Evolutionary conservation across 352 stramenopile genomes (phyloP).

Genomic region (Paralagenidium karlingii): DNA sequence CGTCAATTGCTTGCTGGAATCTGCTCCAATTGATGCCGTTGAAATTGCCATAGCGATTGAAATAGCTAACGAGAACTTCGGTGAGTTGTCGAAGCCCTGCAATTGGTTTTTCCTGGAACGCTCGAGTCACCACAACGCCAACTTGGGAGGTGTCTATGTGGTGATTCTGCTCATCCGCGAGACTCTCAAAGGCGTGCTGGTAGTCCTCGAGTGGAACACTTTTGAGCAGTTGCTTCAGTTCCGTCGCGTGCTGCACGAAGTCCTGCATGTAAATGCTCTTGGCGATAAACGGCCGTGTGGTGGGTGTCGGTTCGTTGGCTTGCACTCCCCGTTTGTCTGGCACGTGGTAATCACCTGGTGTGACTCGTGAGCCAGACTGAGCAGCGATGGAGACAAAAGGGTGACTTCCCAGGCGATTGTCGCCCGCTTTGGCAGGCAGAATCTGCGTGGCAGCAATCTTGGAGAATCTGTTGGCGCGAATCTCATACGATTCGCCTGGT

Average conservation of each 20-base stretch:
- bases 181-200: slow-evolving; percentile 24
- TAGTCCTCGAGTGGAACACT: slow-evolving; percentile 18
- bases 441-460: slow-evolving; percentile 63
- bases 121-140: slow-evolving; percentile 24
- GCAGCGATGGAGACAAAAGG: slow-evolving; percentile 37
- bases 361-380: slow-evolving; percentile 23
- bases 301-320: slow-evolving; percentile 18
- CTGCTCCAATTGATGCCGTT: no score
- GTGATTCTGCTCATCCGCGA: slow-evolving; percentile 13
- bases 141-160: slow-evolving; percentile 19
- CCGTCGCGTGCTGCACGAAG: slow-evolving; percentile 35
- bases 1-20: no score
- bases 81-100: slow-evolving; percentile 10
- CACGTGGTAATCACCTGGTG: slow-evolving; percentile 45
- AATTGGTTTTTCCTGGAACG: slow-evolving; percentile 8
- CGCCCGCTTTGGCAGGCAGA: slow-evolving; percentile 17
- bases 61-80: slow-evolving; percentile 27
- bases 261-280: slow-evolving; percentile 51
- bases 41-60: slow-evolving; percentile 27
- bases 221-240: slow-evolving; percentile 27
- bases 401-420: slow-evolving; percentile 37
- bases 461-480: slow-evolving; percentile 64
- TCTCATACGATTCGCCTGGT: slow-evolving; percentile 50
- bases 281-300: slow-evolving; percentile 34
- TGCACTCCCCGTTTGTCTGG: slow-evolving; percentile 44